These are phyloP conservation scores for Grigorovia jiainica DNA, from an alignment of 805 yeast species.

Conservation along the genomic window DNA sequence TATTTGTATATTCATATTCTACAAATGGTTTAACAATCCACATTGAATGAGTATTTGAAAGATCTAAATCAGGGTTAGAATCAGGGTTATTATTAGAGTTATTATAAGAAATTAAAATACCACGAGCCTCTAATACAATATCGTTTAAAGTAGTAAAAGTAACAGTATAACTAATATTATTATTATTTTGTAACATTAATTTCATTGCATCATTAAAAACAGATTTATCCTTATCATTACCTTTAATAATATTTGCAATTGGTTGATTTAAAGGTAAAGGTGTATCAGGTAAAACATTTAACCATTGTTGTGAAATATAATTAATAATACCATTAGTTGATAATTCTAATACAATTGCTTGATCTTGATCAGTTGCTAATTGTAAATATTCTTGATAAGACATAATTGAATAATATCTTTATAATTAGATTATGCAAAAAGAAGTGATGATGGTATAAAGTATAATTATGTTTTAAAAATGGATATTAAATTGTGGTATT, in stretches of 20 bases:
- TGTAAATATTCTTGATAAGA: constrained; percentile 42
- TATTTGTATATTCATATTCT: constrained; percentile 33
- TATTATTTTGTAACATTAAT: constrained; percentile 56
- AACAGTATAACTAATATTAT: constrained; percentile 61
- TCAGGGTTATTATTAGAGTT: background rate
- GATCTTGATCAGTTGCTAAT: constrained; percentile 57
- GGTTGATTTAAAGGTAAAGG: constrained; percentile 28
- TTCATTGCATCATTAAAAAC: constrained; percentile 64
- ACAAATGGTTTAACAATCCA: constrained; percentile 73
- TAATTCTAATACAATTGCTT: constrained; percentile 75
- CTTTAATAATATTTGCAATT: constrained; percentile 55
- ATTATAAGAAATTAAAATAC: constrained; percentile 55
- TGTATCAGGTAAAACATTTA: constrained; percentile 20
- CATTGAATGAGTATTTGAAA: constrained; percentile 71
- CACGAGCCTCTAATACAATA: constrained; percentile 86
- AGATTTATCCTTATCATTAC: constrained; percentile 50
- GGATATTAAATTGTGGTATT: too few species aligned
- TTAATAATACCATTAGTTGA: constrained; percentile 71
- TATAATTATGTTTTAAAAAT: too few species aligned
- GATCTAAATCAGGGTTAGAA: constrained; percentile 37
- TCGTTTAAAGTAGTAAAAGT: constrained; percentile 46
- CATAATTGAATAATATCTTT: constrained; percentile 4
- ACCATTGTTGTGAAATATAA: constrained; percentile 73
- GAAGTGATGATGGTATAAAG: too few species aligned
- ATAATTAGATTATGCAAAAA: too few species aligned